phyloP scores from a whole-genome alignment of 208 protist species.

The Leishmania turanica region DNA sequence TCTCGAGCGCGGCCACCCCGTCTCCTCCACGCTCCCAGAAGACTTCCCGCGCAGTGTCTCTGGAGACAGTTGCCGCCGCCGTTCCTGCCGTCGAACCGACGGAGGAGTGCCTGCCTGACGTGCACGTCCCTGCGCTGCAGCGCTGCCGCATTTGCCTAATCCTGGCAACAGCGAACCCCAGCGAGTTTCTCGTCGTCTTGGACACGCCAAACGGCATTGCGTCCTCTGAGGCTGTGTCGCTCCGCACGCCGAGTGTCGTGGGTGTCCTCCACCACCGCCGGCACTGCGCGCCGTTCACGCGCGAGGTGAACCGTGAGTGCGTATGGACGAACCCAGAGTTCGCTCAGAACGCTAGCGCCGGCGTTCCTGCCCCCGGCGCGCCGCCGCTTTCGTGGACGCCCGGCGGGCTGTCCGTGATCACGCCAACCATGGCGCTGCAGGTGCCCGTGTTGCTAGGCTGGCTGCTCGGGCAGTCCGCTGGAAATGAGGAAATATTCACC shows the following conservation, averaged over 20 bases:
- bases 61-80: not conserved
- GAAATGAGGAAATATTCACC: conserved; percentile 49
- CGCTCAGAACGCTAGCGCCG: not conserved
- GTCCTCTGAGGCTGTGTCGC: not conserved
- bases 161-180: conserved; percentile 7
- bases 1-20: not conserved
- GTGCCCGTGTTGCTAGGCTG: conserved; percentile 48
- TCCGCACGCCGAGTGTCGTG: conserved; percentile 6
- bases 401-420: not conserved
- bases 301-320: conserved; percentile 12
- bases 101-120: not conserved
- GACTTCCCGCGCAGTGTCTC: too few relatives aligned
- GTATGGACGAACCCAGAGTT: conserved; percentile 46
- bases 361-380: not conserved
- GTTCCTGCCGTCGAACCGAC: not conserved
- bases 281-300: conserved; percentile 20
- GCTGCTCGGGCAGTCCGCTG: conserved; percentile 45
- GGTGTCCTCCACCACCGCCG: conserved; percentile 39
- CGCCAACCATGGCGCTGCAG: conserved; percentile 12
- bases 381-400: not conserved
- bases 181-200: conserved; percentile 25
- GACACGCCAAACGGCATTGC: conserved; percentile 15
- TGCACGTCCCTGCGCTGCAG: conserved; percentile 1
- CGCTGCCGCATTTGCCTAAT: conserved; percentile 18
- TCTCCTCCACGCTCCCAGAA: not conserved